phyloP scores from a whole-genome alignment of 164 flowering plant species.

The Santalum album region DNA sequence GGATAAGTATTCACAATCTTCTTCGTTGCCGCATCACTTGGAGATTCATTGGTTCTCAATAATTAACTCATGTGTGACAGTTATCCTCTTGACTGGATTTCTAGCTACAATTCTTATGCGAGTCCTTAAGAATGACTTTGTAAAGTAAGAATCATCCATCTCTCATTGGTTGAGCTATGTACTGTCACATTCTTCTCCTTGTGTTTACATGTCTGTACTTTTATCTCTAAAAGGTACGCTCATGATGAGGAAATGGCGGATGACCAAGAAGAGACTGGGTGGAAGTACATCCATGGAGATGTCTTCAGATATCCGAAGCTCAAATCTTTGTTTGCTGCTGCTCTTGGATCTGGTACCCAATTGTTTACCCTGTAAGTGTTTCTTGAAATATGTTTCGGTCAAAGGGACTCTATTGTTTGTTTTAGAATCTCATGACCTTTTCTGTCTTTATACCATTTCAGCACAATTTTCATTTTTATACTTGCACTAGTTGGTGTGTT shows the following conservation, averaged over 20 bases:
- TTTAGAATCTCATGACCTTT: not conserved
- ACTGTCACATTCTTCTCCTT: not conserved
- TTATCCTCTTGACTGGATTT: slow-evolving; percentile 30
- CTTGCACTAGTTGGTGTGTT: slow-evolving; percentile 32
- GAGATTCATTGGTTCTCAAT: slow-evolving; percentile 39
- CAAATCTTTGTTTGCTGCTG: slow-evolving; percentile 30
- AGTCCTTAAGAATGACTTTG: slow-evolving; percentile 31
- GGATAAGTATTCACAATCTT: slow-evolving; percentile 30
- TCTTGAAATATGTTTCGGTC: not conserved
- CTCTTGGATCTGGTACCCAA: slow-evolving; percentile 33
- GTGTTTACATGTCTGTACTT: not conserved
- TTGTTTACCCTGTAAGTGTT: slow-evolving; percentile 25
- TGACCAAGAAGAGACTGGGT: slow-evolving; percentile 35
- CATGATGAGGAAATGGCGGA: slow-evolving; percentile 31
- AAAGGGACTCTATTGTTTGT: not conserved
- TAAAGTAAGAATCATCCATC: slow-evolving; percentile 37
- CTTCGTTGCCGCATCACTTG: slow-evolving; percentile 30
- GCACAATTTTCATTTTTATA: slow-evolving; percentile 27
- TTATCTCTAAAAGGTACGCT: slow-evolving; percentile 15
- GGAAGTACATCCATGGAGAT: slow-evolving; percentile 41
- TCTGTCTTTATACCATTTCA: slow-evolving; percentile 11
- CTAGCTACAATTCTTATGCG: slow-evolving; percentile 36
- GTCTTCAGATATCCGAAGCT: slow-evolving; percentile 28
- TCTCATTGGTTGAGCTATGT: no score
- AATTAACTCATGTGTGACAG: slow-evolving; percentile 34